Percentiles rank a stretch among this genome's conserved stretches.
Evolutionary conservation across 208 protist species (phyloP).

Genomic region (Acanthamoeba quina): DNA sequence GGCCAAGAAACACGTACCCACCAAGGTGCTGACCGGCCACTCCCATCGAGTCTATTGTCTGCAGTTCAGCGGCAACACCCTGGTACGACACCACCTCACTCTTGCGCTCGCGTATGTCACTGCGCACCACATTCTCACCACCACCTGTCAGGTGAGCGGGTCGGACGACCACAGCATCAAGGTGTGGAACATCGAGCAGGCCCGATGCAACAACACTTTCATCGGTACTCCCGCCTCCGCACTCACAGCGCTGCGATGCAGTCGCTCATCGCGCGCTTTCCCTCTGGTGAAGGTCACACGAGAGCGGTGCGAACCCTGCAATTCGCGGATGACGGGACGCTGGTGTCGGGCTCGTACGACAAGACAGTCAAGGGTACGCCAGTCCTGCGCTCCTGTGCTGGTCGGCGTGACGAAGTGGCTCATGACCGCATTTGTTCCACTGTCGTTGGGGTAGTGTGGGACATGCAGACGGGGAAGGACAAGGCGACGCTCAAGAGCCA

Average conservation of each 20-base stretch:
- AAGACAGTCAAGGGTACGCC: constrained; percentile 48
- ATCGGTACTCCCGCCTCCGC: not conserved
- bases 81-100: not conserved
- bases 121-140: not conserved
- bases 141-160: not conserved
- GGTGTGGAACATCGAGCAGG: constrained; percentile 41
- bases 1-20: constrained; percentile 36
- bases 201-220: not conserved
- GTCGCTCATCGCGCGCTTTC: not conserved
- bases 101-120: not conserved
- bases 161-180: constrained; percentile 66
- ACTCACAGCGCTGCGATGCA: not conserved
- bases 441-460: not conserved
- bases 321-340: not conserved
- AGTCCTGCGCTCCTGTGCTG: not conserved
- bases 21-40: constrained; percentile 16
- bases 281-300: not conserved
- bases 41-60: constrained; percentile 47
- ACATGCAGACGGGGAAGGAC: not conserved
- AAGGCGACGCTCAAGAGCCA: not conserved
- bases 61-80: constrained; percentile 33
- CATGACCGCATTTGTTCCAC: too few species aligned
- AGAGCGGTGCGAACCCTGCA: constrained; percentile 35
- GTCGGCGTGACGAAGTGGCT: not conserved
- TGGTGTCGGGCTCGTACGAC: constrained; percentile 65